Conservation (phyloP, 345 rosid species). For the Eucalyptus rudis region DNA sequence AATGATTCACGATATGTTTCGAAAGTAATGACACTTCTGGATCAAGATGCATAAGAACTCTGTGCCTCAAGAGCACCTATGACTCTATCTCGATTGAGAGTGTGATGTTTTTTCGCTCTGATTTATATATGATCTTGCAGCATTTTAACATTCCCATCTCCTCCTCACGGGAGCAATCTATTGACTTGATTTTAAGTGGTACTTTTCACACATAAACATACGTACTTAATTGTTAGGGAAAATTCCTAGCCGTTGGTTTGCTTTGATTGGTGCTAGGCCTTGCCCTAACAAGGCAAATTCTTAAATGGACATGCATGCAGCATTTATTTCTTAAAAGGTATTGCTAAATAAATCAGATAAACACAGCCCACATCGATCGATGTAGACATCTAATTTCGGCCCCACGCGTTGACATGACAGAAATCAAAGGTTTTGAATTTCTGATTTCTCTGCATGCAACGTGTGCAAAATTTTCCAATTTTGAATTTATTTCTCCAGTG, state of each 20-base stretch:
- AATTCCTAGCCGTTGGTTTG: not conserved
- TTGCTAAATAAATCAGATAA: not conserved
- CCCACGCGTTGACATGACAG: not conserved
- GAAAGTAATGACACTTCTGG: not conserved
- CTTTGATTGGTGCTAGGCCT: not conserved
- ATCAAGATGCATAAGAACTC: not conserved
- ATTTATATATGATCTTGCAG: not conserved
- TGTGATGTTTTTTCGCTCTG: not conserved
- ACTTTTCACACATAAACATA: not conserved
- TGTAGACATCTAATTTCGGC: not conserved
- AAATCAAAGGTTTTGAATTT: not conserved
- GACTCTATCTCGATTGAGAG: not conserved
- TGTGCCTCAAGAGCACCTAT: not conserved
- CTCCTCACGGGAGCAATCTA: not conserved
- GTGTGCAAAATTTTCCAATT: not conserved
- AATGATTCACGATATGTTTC: rapidly evolving
- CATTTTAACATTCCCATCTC: not conserved
- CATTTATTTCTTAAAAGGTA: not conserved
- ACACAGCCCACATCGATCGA: not conserved
- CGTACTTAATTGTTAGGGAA: not conserved
- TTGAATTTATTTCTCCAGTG: not conserved
- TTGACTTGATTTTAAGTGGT: not conserved
- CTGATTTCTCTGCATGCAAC: not conserved
- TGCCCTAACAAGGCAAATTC: not conserved
- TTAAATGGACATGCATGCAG: not conserved